These are phyloP conservation scores for Rhodotorula paludigena DNA, from an alignment of 768 basidiomycete species.

Conservation along the genomic window DNA sequence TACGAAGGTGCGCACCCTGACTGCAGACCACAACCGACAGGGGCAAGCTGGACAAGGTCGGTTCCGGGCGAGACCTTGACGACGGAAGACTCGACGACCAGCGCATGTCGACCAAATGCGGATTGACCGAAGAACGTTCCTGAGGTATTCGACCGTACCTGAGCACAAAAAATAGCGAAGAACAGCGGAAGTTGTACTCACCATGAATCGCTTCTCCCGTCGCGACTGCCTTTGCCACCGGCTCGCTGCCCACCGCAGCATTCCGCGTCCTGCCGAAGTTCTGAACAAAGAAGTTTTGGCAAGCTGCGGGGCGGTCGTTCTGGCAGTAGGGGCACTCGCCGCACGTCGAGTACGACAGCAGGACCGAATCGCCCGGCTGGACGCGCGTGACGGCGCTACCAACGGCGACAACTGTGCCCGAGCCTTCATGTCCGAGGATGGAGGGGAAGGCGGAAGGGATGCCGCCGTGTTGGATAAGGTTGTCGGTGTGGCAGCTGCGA, in stretches of 20 bases:
- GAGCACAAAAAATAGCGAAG: no score
- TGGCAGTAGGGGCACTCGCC: slow-evolving; percentile 28
- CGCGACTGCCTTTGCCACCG: not conserved
- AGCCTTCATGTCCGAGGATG: slow-evolving; percentile 30
- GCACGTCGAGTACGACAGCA: slow-evolving; percentile 36
- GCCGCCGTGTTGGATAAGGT: slow-evolving; percentile 5
- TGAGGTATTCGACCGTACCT: not conserved
- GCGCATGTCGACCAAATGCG: slow-evolving; percentile 35
- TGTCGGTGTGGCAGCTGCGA: slow-evolving; percentile 36
- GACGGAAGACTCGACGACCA: slow-evolving; percentile 35
- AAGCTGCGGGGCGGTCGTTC: slow-evolving; percentile 1
- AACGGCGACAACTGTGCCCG: slow-evolving; percentile 11
- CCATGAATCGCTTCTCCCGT: slow-evolving; percentile 12
- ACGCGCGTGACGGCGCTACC: slow-evolving; percentile 13
- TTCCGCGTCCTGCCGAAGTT: slow-evolving; percentile 34
- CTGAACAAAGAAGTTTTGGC: not conserved
- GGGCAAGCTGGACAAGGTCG: slow-evolving; percentile 28
- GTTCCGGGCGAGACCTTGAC: slow-evolving; percentile 23
- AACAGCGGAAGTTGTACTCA: not conserved
- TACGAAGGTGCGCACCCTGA: slow-evolving; percentile 14
- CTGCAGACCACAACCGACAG: slow-evolving; percentile 41
- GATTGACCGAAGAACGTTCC: slow-evolving; percentile 43
- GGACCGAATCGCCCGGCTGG: slow-evolving; percentile 13
- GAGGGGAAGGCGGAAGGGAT: slow-evolving; percentile 25
- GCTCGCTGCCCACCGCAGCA: not conserved